Conservation (phyloP, 208 protist genomes). For the Leishmania martiniquensis region DNA sequence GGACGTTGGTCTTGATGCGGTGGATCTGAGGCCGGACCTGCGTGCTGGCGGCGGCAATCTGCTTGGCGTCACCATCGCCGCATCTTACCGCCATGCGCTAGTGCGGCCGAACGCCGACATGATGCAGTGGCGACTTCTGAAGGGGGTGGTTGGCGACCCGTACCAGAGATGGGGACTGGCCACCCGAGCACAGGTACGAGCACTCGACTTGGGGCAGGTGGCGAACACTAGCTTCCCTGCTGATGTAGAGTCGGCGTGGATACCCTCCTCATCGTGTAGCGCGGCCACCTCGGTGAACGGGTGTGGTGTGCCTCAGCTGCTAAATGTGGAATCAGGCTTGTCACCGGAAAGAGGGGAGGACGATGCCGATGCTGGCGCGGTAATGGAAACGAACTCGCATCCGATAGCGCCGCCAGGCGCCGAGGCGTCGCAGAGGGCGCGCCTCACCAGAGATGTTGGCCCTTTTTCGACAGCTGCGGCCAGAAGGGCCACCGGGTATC, state of each 20-base stretch:
- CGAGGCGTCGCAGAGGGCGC: not conserved
- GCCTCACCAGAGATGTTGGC: not conserved
- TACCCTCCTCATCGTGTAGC: not conserved
- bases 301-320: slow-evolving; percentile 3
- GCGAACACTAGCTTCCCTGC: not conserved
- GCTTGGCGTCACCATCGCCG: slow-evolving; percentile 44
- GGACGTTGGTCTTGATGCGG: slow-evolving; percentile 28
- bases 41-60: slow-evolving; percentile 47
- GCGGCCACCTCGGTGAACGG: not conserved
- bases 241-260: not conserved
- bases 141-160: slow-evolving; percentile 44
- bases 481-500: slow-evolving; percentile 22
- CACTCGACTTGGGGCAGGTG: slow-evolving; percentile 7
- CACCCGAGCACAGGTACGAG: slow-evolving; percentile 27
- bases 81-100: slow-evolving; percentile 48
- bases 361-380: not conserved
- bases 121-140: slow-evolving; percentile 35
- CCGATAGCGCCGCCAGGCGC: not conserved
- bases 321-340: slow-evolving; percentile 14
- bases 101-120: slow-evolving; percentile 20
- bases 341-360: not conserved
- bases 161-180: slow-evolving; percentile 52
- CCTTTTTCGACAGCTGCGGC: slow-evolving; percentile 9
- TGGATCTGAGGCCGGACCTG: slow-evolving; percentile 36
- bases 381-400: not conserved